Evolutionary conservation across 371 early-diverging fungal genomes (phyloP), one percentile per base, ranked within the genome.

Genomic region (Capniomyces stellatus): DNA sequence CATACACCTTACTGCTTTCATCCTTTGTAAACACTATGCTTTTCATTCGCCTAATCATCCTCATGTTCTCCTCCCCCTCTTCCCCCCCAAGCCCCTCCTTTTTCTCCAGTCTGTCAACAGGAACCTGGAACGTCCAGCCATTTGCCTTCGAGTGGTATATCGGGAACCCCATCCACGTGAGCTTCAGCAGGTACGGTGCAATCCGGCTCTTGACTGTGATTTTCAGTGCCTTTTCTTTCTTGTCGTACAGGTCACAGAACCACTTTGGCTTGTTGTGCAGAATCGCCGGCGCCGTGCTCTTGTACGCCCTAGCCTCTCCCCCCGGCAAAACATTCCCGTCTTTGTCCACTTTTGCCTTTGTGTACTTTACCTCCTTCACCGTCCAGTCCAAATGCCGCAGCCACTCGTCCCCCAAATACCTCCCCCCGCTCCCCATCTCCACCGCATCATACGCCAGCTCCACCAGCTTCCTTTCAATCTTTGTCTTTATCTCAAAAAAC

Each of bases 41-140:
- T 25, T 12, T 18, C 46, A 23, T 57, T 39, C 3, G 46, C 3
- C 4, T 56, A 43, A 23, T n/a, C 39, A 0, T 53, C 24, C 12
- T 30, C 29, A 18, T 19, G 29, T 1, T 42, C 19, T 12, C 29
- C 54, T 18, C 53, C 30, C 1, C 12, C 1, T 48, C 4, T 42
- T 66, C 57, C 54, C 58, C 57, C 12, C 4, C 6, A 1, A 21
- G 21, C 1, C 12, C 12, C 27, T 40, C 40, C 12, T 25, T 4
- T 46, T 51, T 51, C 10, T 41, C 42, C 28, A 52, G 24, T 4
- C 39, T 3, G 4, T 24, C 24, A n/a, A 8, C 21, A 13, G 83
- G 79, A 2, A 87, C 78, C 29, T 75, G 72, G 62, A 75, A 92
- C 24, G 83, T 82, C 96, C 96, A 94, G 2, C 92, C 93, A 51